Evolutionary conservation across 495 filamentous ascomycete species (phyloP), one percentile per base, ranked within the genome.

Genomic region (Acidiella bohemica): DNA sequence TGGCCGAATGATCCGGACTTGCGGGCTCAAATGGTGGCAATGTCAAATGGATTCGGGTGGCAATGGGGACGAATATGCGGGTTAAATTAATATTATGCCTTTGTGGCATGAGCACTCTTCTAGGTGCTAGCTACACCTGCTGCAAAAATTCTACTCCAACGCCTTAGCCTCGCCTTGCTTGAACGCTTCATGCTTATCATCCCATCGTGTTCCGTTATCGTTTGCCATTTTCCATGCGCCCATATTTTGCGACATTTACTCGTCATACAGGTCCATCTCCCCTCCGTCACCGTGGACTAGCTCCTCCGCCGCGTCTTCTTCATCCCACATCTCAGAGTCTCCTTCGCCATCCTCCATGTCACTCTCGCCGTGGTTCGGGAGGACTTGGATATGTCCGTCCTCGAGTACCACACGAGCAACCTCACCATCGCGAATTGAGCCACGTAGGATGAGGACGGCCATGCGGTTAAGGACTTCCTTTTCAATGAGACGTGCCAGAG

Each of bases 391-490:
- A 56, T 80, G 81, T 24, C 79, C 78, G 44, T 82, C 70, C 36
- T 75, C 73, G 54, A 95, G 64, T 24, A 82, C 74, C 25, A 95
- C 84, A 17, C 70, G 65, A 2, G 88, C 90, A 2, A 58, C 55
- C 61, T 97, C 90, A 17, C 86, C 85, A 54, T 97, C 87, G 49
- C 67, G 71, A 55, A 97, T 78, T 28, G 68, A 73, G 36, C 86
- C 86, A 23, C 85, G 70, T 11, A 97, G 72, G 36, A 97, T 84
- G 39, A 94, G 68, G 18, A 97, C 78, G 0, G 90, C 90, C 39
- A 97, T 63, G 23, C 78, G 78, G 59, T 97, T 97, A 46, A 97
- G 73, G 21, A 97, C 81, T 59, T 97, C 90, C 60, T 85, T 84
- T 65, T 97, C 88, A 46, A 97, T 92, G 48, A 97, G 70, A 25